Evolutionary conservation across 1,284 basidiomycete species (phyloP).

Genomic region (Rhodotorula sp.): DNA sequence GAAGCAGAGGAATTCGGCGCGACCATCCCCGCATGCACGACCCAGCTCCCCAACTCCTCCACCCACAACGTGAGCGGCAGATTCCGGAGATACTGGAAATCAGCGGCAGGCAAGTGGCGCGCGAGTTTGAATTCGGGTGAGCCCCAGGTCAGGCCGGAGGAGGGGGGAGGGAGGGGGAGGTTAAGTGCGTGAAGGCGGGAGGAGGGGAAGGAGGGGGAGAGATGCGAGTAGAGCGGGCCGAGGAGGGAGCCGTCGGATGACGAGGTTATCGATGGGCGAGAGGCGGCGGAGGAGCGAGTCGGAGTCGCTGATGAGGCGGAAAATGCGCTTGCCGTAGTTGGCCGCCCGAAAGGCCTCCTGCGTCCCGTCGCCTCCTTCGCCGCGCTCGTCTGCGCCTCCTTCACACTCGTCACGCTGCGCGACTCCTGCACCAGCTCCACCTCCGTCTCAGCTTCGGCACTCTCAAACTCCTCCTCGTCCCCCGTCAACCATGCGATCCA

Average conservation of each 20-base stretch:
- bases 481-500: neutral
- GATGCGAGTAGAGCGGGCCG: slow-evolving; percentile 24
- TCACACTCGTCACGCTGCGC: no score
- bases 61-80: slow-evolving; percentile 72
- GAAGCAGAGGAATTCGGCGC: neutral
- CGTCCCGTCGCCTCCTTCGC: neutral
- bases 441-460: neutral
- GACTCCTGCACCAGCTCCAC: no score
- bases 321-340: slow-evolving; percentile 3
- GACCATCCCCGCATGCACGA: slow-evolving; percentile 75
- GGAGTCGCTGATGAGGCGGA: neutral
- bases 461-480: neutral
- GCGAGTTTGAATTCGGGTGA: slow-evolving; percentile 73
- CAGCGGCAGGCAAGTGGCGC: slow-evolving; percentile 57
- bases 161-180: slow-evolving; percentile 37
- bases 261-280: neutral
- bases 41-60: slow-evolving; percentile 69
- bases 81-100: slow-evolving; percentile 66
- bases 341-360: neutral
- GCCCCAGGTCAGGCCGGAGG: slow-evolving; percentile 65
- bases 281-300: neutral
- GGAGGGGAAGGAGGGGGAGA: slow-evolving; percentile 20
- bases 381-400: neutral
- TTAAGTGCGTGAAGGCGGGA: slow-evolving; percentile 22
- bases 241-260: slow-evolving; percentile 23